Percentiles rank a stretch among this genome's conserved stretches.
Evolutionary conservation across 768 basidiomycete species (phyloP).

Genomic region (Floccularia luteovirens): DNA sequence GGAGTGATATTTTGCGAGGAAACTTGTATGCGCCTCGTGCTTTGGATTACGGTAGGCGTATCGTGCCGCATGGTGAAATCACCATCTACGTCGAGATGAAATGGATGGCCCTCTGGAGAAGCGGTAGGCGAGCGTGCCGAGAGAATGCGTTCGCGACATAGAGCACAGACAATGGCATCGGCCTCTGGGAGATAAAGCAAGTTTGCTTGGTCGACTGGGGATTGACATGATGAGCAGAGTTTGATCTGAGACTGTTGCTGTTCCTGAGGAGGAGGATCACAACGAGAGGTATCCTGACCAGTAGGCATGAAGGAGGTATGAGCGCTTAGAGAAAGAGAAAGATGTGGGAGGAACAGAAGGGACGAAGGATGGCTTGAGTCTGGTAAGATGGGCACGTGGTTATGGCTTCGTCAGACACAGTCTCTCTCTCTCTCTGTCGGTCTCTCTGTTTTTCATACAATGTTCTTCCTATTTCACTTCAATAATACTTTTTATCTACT

Average conservation of each 20-base stretch:
- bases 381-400: neutral
- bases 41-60: conserved; percentile 12
- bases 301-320: conserved; percentile 38
- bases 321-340: conserved; percentile 3
- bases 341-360: conserved; percentile 1
- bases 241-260: conserved; percentile 27
- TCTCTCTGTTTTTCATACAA: neutral
- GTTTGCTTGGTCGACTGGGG: conserved; percentile 25
- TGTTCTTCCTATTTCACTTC: neutral
- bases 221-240: conserved; percentile 37
- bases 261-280: conserved; percentile 15
- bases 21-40: conserved; percentile 22
- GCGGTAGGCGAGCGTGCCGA: conserved; percentile 4
- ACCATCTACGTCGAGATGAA: conserved; percentile 17
- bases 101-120: conserved; percentile 7
- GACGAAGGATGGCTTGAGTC: neutral
- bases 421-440: no score
- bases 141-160: conserved; percentile 5
- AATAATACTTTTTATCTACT: neutral
- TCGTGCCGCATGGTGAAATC: conserved; percentile 13
- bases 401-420: conserved; percentile 8
- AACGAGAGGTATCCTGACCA: conserved; percentile 28
- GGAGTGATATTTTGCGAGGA: conserved; percentile 1
- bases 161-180: conserved; percentile 23
- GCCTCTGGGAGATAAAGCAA: conserved; percentile 15